Evolutionary conservation across 257 asterid genomes (phyloP).

Genomic region (Knoxia roxburghii): DNA sequence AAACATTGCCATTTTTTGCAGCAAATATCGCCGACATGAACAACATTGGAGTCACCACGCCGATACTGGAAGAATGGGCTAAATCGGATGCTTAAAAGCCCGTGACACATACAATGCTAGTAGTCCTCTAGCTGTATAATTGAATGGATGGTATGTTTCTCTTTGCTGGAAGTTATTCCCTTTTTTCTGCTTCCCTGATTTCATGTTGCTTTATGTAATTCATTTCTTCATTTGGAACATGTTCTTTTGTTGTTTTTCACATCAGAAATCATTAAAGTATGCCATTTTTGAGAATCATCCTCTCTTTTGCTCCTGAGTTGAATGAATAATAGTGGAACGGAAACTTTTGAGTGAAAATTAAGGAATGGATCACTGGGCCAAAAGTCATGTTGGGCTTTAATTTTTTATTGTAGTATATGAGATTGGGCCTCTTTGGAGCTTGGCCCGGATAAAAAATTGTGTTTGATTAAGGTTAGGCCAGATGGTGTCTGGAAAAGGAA

Average conservation of each 20-base stretch:
- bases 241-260: too few relatives aligned
- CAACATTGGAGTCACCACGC: slow-evolving; percentile 61
- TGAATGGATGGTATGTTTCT: neutral
- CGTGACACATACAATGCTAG: neutral
- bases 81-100: slow-evolving; percentile 14
- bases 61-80: slow-evolving; percentile 69
- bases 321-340: too few relatives aligned
- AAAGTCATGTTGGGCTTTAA: neutral
- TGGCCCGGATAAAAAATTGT: neutral
- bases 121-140: neutral
- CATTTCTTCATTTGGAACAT: too few relatives aligned
- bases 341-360: too few relatives aligned
- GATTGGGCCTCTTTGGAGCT: too few relatives aligned
- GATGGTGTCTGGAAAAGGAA: too few relatives aligned
- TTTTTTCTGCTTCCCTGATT: neutral
- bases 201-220: too few relatives aligned
- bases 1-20: slow-evolving; percentile 18
- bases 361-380: too few relatives aligned
- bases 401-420: neutral
- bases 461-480: neutral
- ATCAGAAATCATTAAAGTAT: too few relatives aligned
- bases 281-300: too few relatives aligned
- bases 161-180: neutral
- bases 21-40: slow-evolving; percentile 65
- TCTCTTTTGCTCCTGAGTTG: too few relatives aligned